These are phyloP conservation scores for Pseudogymnoascus destructans DNA, from an alignment of 2,329 filamentous ascomycete species.

Conservation along the genomic window DNA sequence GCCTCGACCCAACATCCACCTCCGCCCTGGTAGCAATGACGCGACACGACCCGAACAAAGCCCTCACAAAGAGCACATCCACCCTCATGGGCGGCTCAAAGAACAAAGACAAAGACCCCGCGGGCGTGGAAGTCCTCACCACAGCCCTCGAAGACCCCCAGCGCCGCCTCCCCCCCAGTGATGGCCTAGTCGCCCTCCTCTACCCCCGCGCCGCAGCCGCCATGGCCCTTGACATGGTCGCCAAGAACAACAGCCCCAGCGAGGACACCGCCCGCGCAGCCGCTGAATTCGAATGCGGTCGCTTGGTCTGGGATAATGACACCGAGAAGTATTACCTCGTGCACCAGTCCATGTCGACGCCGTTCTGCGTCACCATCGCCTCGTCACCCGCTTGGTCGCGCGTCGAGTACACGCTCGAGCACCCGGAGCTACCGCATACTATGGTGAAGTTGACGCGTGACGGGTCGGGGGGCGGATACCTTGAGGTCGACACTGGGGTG, in stretches of 20 bases:
- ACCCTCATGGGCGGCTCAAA: slow-evolving; percentile 18
- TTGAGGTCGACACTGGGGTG: slow-evolving; percentile 47
- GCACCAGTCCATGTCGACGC: slow-evolving; percentile 48
- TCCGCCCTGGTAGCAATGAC: slow-evolving; percentile 48
- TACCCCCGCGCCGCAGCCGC: slow-evolving; percentile 54
- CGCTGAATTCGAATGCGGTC: slow-evolving; percentile 55
- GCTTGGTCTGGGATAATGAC: slow-evolving; percentile 59
- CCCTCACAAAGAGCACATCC: slow-evolving; percentile 17
- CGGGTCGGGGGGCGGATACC: slow-evolving; percentile 43
- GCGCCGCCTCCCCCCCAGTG: slow-evolving; percentile 40
- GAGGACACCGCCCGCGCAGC: slow-evolving; percentile 44
- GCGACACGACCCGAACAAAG: slow-evolving; percentile 47
- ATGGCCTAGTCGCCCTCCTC: slow-evolving; percentile 53
- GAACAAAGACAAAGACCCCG: slow-evolving; percentile 14
- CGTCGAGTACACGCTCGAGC: slow-evolving; percentile 52
- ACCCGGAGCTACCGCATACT: slow-evolving; percentile 47
- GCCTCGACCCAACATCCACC: slow-evolving; percentile 48
- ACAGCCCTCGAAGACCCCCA: slow-evolving; percentile 45
- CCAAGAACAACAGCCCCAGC: slow-evolving; percentile 35
- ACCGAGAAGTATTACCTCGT: slow-evolving; percentile 46
- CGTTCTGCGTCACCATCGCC: slow-evolving; percentile 47
- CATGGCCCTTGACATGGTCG: slow-evolving; percentile 40
- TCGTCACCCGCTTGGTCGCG: slow-evolving; percentile 46
- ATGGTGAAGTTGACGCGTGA: slow-evolving; percentile 48
- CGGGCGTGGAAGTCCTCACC: slow-evolving; percentile 35